Percentiles rank a stretch among this genome's conserved stretches.
These are phyloP conservation scores for Eucalyptus erythrocorys DNA, from an alignment of 345 rosid genomes.

Conservation along the genomic window DNA sequence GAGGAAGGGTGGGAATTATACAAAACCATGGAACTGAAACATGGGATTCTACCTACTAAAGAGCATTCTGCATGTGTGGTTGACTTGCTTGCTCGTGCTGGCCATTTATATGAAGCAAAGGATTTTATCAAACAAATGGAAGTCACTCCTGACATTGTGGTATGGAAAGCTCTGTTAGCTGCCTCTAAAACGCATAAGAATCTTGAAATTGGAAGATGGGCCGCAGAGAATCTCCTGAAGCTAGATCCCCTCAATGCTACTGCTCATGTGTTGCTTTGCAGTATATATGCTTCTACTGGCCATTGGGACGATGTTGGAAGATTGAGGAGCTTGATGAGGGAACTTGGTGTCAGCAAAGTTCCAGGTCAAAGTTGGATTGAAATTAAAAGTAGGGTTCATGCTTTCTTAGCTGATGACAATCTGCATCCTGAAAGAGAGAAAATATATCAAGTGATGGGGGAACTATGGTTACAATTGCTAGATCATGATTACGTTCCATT, in stretches of 20 bases:
- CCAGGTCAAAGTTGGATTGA: slow-evolving; percentile 88
- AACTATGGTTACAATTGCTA: slow-evolving; percentile 30
- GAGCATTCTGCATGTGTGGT: slow-evolving; percentile 68
- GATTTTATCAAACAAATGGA: slow-evolving; percentile 38
- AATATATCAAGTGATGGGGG: slow-evolving; percentile 24
- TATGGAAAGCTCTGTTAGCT: slow-evolving; percentile 66
- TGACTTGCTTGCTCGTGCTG: slow-evolving; percentile 76
- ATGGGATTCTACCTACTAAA: slow-evolving; percentile 31
- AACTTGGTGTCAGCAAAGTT: slow-evolving; percentile 33
- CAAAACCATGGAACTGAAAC: slow-evolving; percentile 33
- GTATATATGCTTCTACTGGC: slow-evolving; percentile 42
- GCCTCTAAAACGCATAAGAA: slow-evolving; percentile 64
- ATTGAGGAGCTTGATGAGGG: slow-evolving; percentile 47
- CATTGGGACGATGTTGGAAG: slow-evolving; percentile 53
- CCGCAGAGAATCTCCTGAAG: slow-evolving; percentile 46
- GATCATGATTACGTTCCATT: slow-evolving; percentile 18
- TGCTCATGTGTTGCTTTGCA: slow-evolving; percentile 54
- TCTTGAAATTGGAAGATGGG: slow-evolving; percentile 41
- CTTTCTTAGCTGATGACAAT: slow-evolving; percentile 53
- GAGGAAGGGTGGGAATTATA: slow-evolving; percentile 60
- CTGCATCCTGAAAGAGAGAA: slow-evolving; percentile 49
- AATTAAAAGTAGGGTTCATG: slow-evolving; percentile 29
- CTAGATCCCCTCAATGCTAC: slow-evolving; percentile 58
- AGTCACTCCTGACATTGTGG: slow-evolving; percentile 41
- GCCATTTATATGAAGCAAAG: slow-evolving; percentile 50